Base-by-base conservation (phyloP, 441 rosid species). In the Bocquillonia castaneifolia region DNA sequence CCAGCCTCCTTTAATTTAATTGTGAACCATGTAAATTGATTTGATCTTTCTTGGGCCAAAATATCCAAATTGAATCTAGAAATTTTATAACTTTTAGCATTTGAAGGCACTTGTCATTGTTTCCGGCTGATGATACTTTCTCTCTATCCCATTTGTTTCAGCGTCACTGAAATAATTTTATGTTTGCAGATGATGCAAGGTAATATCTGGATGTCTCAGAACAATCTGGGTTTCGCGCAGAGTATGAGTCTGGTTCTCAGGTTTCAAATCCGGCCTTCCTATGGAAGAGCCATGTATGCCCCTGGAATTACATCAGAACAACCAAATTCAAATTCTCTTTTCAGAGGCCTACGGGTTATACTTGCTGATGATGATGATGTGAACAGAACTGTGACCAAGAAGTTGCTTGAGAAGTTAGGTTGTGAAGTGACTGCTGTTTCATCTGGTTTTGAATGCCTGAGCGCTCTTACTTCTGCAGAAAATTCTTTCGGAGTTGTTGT, bases 371-470 rank as follows among this genome's bases (percentile, higher is more conserved):
- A 82, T 23, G 92, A 92, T 55, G 88, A 84, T 34, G 76, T 79
- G 22, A 92, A 88, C 83, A 76, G 91, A 45, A 87, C 84, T 4
- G 97, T 94, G 68, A 92, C 94, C 0, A 80, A 80, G 75, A 90
- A 88, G 81, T 80, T 90, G 34, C 91, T 94, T 17, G 90, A 83
- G 74, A 94, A 87, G 79, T 83, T 94, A 5, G 98, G 99, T 12
- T 94, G 96, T 80, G 79, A 17, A 28, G 97, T 94, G 18, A 74
- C 91, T 66, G 81, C 86, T 0, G 94, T 88, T 55, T 71, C 90
- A n/a, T 87, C 98, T 1, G 99, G 96, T 28, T 80, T 80, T 36
- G 94, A 90, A 66, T 94, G 99, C 79, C 87, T 92, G 0, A 60
- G 76, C 32, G 85, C 86, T 18, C 56, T 88, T 51, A 83, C 82